Conservation (phyloP, 148 eudicot species). For the Fallopia convolvulus region DNA sequence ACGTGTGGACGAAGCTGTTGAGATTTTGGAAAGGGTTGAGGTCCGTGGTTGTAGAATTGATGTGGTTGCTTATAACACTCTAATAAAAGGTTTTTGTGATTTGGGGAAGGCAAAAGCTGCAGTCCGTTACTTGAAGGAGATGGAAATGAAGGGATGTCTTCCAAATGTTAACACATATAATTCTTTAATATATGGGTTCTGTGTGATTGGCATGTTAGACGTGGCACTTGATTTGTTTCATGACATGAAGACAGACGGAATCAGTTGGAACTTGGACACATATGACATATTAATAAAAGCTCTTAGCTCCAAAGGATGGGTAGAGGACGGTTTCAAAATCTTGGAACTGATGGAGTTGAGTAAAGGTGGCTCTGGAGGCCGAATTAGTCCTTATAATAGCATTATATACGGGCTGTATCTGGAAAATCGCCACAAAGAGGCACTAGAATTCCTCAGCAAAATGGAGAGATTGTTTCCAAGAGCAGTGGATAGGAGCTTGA, state of each 20-base stretch:
- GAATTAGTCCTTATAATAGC: conserved; percentile 66
- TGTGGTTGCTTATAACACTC: conserved; percentile 75
- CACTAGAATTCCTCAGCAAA: conserved; percentile 45
- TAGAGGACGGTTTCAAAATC: conserved; percentile 47
- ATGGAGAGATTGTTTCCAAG: conserved; percentile 69
- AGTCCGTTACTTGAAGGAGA: conserved; percentile 53
- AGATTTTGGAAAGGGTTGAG: conserved; percentile 64
- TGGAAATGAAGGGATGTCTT: conserved; percentile 82
- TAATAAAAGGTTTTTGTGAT: conserved; percentile 62
- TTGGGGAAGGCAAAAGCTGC: conserved; percentile 56
- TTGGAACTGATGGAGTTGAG: conserved; percentile 70
- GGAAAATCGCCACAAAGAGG: conserved; percentile 39
- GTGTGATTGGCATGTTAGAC: conserved; percentile 48
- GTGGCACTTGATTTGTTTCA: conserved; percentile 67
- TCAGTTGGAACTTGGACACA: conserved; percentile 46
- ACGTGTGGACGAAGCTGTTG: conserved; percentile 63
- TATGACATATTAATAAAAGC: conserved; percentile 55
- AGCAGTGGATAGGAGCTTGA: conserved; percentile 55
- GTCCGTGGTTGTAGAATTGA: conserved; percentile 54
- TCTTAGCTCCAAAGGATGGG: conserved; percentile 55
- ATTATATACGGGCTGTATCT: conserved; percentile 62
- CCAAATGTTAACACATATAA: conserved; percentile 83
- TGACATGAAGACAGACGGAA: conserved; percentile 72
- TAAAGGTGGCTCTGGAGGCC: conserved; percentile 36
- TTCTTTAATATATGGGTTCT: conserved; percentile 55